These are phyloP conservation scores for Dioscorea dumetorum DNA, from an alignment of 106 monocot genomes.

Conservation along the genomic window DNA sequence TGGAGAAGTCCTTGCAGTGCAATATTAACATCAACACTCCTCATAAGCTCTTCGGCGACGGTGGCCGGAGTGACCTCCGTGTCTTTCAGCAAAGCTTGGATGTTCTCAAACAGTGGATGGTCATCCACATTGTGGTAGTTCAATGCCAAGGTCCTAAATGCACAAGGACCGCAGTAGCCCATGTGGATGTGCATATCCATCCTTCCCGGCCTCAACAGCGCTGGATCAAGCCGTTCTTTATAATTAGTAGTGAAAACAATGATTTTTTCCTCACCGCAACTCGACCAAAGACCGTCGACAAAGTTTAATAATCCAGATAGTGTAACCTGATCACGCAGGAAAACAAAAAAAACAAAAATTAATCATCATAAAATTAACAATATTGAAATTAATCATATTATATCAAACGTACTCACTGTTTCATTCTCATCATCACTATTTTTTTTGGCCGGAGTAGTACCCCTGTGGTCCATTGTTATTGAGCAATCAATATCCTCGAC, in stretches of 20 bases:
- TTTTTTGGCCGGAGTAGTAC: no score
- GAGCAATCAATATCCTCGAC: slow-evolving; percentile 10
- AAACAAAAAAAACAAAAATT: not conserved
- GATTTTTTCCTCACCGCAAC: slow-evolving; percentile 14
- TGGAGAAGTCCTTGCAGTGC: slow-evolving; percentile 20
- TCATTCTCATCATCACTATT: no score
- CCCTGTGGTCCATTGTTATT: not conserved
- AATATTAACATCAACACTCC: slow-evolving; percentile 18
- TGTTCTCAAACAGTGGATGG: slow-evolving; percentile 22
- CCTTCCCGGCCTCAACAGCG: slow-evolving; percentile 12
- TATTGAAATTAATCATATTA: not conserved
- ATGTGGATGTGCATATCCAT: slow-evolving; percentile 43
- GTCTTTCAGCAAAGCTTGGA: slow-evolving; percentile 24
- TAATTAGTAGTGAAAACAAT: slow-evolving; percentile 18
- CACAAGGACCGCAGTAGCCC: slow-evolving; percentile 19
- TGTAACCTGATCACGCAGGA: not conserved
- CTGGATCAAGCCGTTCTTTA: slow-evolving; percentile 13
- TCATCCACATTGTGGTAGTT: slow-evolving; percentile 36
- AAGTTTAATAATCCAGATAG: slow-evolving; percentile 6
- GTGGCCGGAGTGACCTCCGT: slow-evolving; percentile 39
- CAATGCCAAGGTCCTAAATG: slow-evolving; percentile 20
- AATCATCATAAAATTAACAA: not conserved
- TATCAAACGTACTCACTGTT: not conserved
- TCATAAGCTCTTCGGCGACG: slow-evolving; percentile 38
- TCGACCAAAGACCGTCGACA: slow-evolving; percentile 14